phyloP scores from a whole-genome alignment of 352 stramenopile genomes.

The Phytophthora hybrid region DNA sequence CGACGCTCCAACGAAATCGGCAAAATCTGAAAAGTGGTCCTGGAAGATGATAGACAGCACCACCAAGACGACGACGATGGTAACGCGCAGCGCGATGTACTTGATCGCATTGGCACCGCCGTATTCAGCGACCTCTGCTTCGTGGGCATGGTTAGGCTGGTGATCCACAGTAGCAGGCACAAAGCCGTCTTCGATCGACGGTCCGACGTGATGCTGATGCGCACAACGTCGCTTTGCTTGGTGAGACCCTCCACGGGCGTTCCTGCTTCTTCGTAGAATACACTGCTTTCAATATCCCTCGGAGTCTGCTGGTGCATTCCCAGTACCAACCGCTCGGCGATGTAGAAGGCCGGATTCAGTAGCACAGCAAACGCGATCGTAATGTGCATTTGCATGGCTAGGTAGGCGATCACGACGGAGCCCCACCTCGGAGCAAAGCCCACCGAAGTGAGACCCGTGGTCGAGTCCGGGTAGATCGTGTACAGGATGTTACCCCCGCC shows the following conservation, averaged over 20 bases:
- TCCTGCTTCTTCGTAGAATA: conserved; percentile 21
- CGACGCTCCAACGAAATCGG: conserved; percentile 51
- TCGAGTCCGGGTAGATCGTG: conserved; percentile 32
- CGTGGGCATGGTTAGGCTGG: conserved; percentile 17
- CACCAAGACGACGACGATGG: conserved; percentile 41
- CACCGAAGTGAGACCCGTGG: conserved; percentile 34
- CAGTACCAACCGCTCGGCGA: conserved; percentile 47
- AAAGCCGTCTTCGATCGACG: conserved; percentile 43
- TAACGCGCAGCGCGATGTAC: conserved; percentile 28
- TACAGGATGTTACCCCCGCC: conserved; percentile 37
- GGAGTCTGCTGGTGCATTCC: conserved; percentile 38
- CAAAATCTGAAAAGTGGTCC: conserved; percentile 53
- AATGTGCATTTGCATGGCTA: conserved; percentile 46
- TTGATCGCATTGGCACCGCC: conserved; percentile 43
- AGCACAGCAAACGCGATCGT: conserved; percentile 52
- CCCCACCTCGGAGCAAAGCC: conserved; percentile 35
- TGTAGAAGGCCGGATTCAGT: conserved; percentile 49
- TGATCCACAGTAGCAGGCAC: conserved; percentile 36
- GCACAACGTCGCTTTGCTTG: conserved; percentile 19
- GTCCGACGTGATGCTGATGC: conserved; percentile 21
- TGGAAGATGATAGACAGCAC: conserved; percentile 42
- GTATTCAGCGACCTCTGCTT: conserved; percentile 40
- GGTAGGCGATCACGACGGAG: conserved; percentile 33
- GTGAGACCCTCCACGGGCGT: conserved; percentile 21
- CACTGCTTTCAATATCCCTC: conserved; percentile 20